A percentile compares a stretch with the other conserved stretches of the same genome.
phyloP scores from a whole-genome alignment of 2,329 filamentous ascomycete genomes.

The Rachicladosporium sp. region DNA sequence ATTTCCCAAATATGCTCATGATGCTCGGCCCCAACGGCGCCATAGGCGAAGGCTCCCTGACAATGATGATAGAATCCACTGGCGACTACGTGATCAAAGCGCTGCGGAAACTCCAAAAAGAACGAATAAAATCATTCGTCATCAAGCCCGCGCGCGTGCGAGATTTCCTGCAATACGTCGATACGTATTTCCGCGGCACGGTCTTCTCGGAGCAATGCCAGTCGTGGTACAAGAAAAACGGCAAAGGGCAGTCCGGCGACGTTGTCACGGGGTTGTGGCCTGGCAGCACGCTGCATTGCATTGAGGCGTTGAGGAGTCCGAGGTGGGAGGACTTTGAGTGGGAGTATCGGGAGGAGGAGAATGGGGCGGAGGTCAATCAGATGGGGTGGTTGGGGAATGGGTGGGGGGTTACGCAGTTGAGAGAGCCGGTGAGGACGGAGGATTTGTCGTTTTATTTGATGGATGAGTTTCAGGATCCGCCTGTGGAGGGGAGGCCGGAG shows the following conservation, averaged over 20 bases:
- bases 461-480: constrained; percentile 28
- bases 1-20: constrained; percentile 29
- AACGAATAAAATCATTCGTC: constrained; percentile 29
- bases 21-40: constrained; percentile 32
- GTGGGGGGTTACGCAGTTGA: constrained; percentile 46
- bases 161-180: constrained; percentile 37
- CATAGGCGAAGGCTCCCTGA: constrained; percentile 29
- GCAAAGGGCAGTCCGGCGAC: constrained; percentile 44
- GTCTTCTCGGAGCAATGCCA: constrained; percentile 50
- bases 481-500: constrained; percentile 25
- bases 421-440: constrained; percentile 22
- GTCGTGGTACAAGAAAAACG: constrained; percentile 52
- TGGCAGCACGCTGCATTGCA: constrained; percentile 51
- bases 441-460: constrained; percentile 32
- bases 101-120: constrained; percentile 31
- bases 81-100: constrained; percentile 27
- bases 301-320: constrained; percentile 43
- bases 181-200: constrained; percentile 39
- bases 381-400: constrained; percentile 59
- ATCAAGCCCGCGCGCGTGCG: constrained; percentile 35
- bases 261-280: constrained; percentile 59
- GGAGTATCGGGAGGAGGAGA: constrained; percentile 24
- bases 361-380: constrained; percentile 31
- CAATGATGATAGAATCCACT: constrained; percentile 28
- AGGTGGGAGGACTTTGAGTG: constrained; percentile 51